These are phyloP conservation scores for Knufia fluminis DNA, from an alignment of 2,329 filamentous ascomycete species.

Conservation along the genomic window DNA sequence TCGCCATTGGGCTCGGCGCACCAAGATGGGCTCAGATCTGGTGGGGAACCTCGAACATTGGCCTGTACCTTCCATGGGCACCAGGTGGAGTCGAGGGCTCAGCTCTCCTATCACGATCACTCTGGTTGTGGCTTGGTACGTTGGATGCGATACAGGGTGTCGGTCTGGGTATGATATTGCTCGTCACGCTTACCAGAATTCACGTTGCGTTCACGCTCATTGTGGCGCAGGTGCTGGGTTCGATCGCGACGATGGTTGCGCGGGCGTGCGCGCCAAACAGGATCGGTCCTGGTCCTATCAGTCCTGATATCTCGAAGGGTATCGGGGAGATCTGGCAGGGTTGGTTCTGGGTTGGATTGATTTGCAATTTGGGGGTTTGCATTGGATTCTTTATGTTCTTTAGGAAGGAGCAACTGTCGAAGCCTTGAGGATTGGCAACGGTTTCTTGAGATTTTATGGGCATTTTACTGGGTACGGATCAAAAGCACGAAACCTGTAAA, in stretches of 20 bases:
- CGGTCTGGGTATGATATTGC: conserved; percentile 58
- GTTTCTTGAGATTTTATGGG: neutral
- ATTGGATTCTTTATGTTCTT: conserved; percentile 46
- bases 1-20: conserved; percentile 56
- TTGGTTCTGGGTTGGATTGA: conserved; percentile 54
- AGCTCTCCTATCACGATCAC: conserved; percentile 46
- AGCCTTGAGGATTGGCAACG: conserved; percentile 24
- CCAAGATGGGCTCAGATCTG: conserved; percentile 61
- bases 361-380: conserved; percentile 50
- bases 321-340: conserved; percentile 38
- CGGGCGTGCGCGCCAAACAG: conserved; percentile 52
- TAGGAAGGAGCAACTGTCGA: conserved; percentile 37
- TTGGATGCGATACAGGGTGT: conserved; percentile 57
- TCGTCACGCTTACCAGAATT: conserved; percentile 56
- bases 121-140: conserved; percentile 61
- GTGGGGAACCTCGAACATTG: conserved; percentile 54
- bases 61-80: conserved; percentile 55
- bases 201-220: conserved; percentile 56
- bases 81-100: conserved; percentile 39
- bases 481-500: too few species aligned
- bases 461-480: too few species aligned
- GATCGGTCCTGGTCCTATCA: conserved; percentile 52
- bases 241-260: conserved; percentile 52
- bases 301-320: conserved; percentile 50
- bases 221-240: conserved; percentile 53